Evolutionary conservation across 371 early-diverging fungal species (phyloP).

Genomic region (Mucor sp.): DNA sequence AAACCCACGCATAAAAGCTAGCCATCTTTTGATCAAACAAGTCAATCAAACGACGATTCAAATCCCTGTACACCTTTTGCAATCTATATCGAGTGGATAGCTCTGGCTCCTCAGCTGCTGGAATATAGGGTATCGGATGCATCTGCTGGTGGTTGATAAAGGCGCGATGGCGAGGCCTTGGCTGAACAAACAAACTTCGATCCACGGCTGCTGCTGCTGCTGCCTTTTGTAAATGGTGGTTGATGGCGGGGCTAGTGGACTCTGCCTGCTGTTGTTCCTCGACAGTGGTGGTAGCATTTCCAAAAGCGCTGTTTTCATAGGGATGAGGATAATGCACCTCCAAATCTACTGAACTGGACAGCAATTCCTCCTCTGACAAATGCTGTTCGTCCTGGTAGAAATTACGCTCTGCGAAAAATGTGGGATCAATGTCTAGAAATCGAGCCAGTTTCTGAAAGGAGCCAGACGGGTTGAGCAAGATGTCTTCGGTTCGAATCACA

Average conservation of each 20-base stretch:
- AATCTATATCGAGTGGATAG: slow-evolving; percentile 52
- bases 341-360: background rate
- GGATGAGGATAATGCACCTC: background rate
- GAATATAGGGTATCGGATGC: background rate
- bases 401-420: slow-evolving; percentile 29
- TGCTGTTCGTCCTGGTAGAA: slow-evolving; percentile 22
- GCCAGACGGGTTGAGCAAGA: slow-evolving; percentile 26
- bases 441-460: slow-evolving; percentile 35
- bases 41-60: slow-evolving; percentile 48
- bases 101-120: slow-evolving; percentile 16
- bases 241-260: background rate
- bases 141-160: slow-evolving; percentile 7
- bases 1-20: slow-evolving; percentile 51
- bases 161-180: slow-evolving; percentile 11
- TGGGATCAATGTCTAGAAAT: slow-evolving; percentile 38
- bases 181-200: background rate
- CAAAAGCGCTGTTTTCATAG: background rate
- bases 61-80: slow-evolving; percentile 50
- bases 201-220: too few species aligned
- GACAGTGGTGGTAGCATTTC: background rate
- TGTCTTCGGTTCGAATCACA: slow-evolving; percentile 40
- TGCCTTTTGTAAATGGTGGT: background rate
- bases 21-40: slow-evolving; percentile 46
- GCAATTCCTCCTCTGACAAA: slow-evolving; percentile 22
- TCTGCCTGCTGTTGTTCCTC: background rate